Percentiles rank a stretch among this genome's conserved stretches.
These are phyloP conservation scores for Candida ipomoeae DNA, from an alignment of 805 yeast species.

Conservation along the genomic window DNA sequence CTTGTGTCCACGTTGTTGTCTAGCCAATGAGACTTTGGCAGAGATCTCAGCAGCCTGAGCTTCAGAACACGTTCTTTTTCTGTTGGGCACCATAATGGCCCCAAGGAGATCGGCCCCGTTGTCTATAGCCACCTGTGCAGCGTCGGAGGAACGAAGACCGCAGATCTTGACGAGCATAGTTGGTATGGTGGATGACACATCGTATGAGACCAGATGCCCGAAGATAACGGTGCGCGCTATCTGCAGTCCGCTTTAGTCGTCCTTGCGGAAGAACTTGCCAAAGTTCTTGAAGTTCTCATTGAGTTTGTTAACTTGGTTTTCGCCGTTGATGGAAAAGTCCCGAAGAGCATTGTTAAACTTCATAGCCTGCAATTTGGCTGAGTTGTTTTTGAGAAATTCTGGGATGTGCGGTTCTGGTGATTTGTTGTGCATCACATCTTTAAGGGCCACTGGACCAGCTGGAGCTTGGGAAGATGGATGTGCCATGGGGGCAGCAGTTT, in stretches of 20 bases:
- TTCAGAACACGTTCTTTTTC: slow-evolving; percentile 61
- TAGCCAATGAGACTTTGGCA: slow-evolving; percentile 22
- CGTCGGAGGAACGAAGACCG: slow-evolving; percentile 66
- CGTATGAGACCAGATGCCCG: not conserved
- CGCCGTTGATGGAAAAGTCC: slow-evolving; percentile 48
- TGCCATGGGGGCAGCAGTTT: not conserved
- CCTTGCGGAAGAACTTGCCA: slow-evolving; percentile 49
- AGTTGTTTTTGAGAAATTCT: slow-evolving; percentile 16
- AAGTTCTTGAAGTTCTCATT: slow-evolving; percentile 63
- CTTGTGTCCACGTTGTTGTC: slow-evolving; percentile 16
- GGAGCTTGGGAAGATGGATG: slow-evolving; percentile 18
- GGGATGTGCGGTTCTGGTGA: slow-evolving; percentile 26
- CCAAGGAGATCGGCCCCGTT: slow-evolving; percentile 78
- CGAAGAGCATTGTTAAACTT: slow-evolving; percentile 40
- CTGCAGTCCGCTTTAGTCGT: slow-evolving; percentile 12
- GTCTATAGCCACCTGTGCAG: slow-evolving; percentile 67
- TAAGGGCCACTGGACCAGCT: slow-evolving; percentile 9
- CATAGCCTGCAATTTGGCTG: slow-evolving; percentile 40
- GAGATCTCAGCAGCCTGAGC: slow-evolving; percentile 28
- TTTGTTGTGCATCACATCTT: slow-evolving; percentile 12
- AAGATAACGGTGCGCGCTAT: not conserved
- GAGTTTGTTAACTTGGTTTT: slow-evolving; percentile 56
- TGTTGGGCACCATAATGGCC: slow-evolving; percentile 78
- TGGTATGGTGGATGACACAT: not conserved
- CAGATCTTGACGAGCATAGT: slow-evolving; percentile 70